Evolutionary conservation across 2,329 filamentous ascomycete genomes (phyloP).

Genomic region (Monilinia polystroma): DNA sequence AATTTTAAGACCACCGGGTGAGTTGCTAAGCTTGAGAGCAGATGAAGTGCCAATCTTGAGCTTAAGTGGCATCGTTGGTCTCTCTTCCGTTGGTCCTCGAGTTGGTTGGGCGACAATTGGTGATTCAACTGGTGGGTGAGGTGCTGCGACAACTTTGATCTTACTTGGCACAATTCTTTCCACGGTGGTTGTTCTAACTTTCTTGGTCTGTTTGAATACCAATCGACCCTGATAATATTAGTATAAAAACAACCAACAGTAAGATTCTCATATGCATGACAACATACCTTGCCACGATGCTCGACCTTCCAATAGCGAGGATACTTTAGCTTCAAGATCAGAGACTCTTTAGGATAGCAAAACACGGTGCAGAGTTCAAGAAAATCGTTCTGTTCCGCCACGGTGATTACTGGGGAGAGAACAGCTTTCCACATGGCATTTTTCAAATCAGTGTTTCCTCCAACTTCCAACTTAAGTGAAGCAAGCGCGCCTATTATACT

Average conservation of each 20-base stretch:
- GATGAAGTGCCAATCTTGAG: slow-evolving; percentile 14
- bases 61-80: slow-evolving; percentile 18
- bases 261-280: not conserved
- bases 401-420: slow-evolving; percentile 48
- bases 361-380: slow-evolving; percentile 53
- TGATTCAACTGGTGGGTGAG: slow-evolving; percentile 12
- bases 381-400: slow-evolving; percentile 51
- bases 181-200: slow-evolving; percentile 33
- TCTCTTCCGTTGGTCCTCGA: slow-evolving; percentile 1
- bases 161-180: slow-evolving; percentile 13
- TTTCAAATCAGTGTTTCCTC: slow-evolving; percentile 47
- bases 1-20: not conserved
- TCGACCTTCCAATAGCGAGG: slow-evolving; percentile 49
- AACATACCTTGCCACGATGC: slow-evolving; percentile 42
- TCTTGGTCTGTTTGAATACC: slow-evolving; percentile 36
- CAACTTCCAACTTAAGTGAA: slow-evolving; percentile 50
- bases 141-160: slow-evolving; percentile 6
- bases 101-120: not conserved
- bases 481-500: slow-evolving; percentile 49
- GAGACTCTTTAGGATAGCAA: slow-evolving; percentile 49
- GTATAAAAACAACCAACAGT: slow-evolving; percentile 16
- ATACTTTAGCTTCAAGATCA: slow-evolving; percentile 49
- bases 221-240: slow-evolving; percentile 34
- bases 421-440: slow-evolving; percentile 51
- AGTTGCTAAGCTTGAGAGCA: not conserved